Base-by-base conservation (phyloP, 2,329 filamentous ascomycete genomes). In the Clarireedia homoeocarpa region DNA sequence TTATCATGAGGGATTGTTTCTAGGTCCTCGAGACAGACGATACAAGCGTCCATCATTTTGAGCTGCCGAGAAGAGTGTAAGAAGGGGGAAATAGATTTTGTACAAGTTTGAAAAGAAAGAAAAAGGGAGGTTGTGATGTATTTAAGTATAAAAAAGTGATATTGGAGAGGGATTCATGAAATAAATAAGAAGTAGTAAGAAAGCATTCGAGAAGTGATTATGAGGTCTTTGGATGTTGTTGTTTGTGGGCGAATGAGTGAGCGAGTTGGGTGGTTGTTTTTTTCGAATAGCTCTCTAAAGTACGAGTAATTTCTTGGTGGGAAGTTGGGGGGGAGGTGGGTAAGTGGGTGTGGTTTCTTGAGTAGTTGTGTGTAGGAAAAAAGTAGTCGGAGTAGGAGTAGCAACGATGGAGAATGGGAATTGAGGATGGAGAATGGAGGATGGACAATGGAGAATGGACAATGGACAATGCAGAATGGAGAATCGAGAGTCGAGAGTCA, bases 21-120 rank as follows among this genome's bases (percentile, higher is more conserved):
- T 67, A 85, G 74, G 68, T 77, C 78, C 68, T 85, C 83, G 69
- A 85, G 76, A 77, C 83, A 86, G 72, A 85, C 82, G 72, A 85
- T 85, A 74, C 82, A 85, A 75, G 84, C 81, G 73, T 86, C 83
- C 73, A 81, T 76, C 68, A 67, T 69, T 60, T 55, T 61, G 63
- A 59, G 58, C 48, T 24, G 26, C 51, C 30, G 12, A 36, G 56
- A 17, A 14, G n/a, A 20, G 6, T 7, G 39, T n/a, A 42, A 3
- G 39, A 20, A 17, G 17, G 39, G 39, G 6, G 39, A 42, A 14
- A 20, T 20, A 20, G 20, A 20, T 20, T 20, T 20, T 20, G 2
- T 20, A 20, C 20, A 20, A 3, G 20, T 2, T 2, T 20, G 20
- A 3, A 20, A 20, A 20, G 20, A 42, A 42, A n/a, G 15, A 42